Evolutionary conservation across 306 rosid species (phyloP).

Genomic region (Quillaja saponaria): DNA sequence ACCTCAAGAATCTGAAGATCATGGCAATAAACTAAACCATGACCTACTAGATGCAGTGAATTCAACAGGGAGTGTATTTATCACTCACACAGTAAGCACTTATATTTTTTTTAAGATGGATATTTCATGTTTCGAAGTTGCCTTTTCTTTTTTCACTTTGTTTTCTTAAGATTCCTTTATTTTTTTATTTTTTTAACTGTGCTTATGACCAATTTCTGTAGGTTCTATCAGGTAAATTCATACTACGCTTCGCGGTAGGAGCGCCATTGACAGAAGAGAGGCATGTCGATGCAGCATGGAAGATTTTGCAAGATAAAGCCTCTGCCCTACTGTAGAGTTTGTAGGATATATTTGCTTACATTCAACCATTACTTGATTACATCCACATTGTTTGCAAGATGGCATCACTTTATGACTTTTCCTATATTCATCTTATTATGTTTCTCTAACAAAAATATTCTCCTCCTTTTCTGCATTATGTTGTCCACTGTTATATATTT

Average conservation of each 20-base stretch:
- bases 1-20: slow-evolving; percentile 42
- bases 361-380: not conserved
- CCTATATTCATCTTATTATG: too few relatives aligned
- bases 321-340: slow-evolving; percentile 51
- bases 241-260: slow-evolving; percentile 82
- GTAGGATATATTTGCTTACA: slow-evolving; percentile 21
- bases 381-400: too few relatives aligned
- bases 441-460: too few relatives aligned
- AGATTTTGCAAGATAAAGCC: slow-evolving; percentile 70
- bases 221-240: slow-evolving; percentile 75
- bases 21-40: slow-evolving; percentile 56
- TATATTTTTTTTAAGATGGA: not conserved
- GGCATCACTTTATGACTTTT: too few relatives aligned
- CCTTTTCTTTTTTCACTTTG: too few relatives aligned
- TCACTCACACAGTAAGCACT: slow-evolving; percentile 81
- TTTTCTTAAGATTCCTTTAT: too few relatives aligned
- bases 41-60: slow-evolving; percentile 68
- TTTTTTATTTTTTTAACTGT: not conserved
- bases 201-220: slow-evolving; percentile 37
- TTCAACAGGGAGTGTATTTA: slow-evolving; percentile 68
- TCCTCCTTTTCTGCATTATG: too few relatives aligned
- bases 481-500: too few relatives aligned
- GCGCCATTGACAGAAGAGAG: slow-evolving; percentile 89
- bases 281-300: slow-evolving; percentile 77
- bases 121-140: slow-evolving; percentile 9